Base-by-base conservation (phyloP, 2,329 filamentous ascomycete species). In the Nakataea oryzae region DNA sequence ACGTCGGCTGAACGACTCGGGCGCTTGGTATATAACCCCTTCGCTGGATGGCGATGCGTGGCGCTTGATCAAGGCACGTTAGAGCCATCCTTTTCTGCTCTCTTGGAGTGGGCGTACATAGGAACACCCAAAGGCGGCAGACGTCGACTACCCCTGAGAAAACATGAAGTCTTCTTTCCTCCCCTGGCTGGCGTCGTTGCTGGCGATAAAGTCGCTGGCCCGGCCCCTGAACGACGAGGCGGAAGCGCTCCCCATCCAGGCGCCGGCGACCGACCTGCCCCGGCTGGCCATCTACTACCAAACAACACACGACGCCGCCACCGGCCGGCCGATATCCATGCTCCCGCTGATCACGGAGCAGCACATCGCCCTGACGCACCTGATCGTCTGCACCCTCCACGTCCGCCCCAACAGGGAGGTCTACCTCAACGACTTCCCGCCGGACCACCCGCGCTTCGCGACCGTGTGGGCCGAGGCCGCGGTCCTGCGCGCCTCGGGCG, bases 331-430 rank as follows among this genome's bases (percentile, higher is more conserved):
- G 64, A 78, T 85, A 65, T 83, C 82, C 4, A 74, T 83, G 64
- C 75, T 84, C 3, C 81, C 81, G 0, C 74, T 85, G 62, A 70
- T 85, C 66, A 77, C 73, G 21, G 73, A 79, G 58, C 70, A 77
- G 6, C 72, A 73, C 62, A 79, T 84, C 65, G 72, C 78, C 50
- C 71, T 83, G 29, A 96, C 93, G 0, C 93, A 97, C 75, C 80
- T 96, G 64, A 93, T 96, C 67, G 76, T 97, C 59, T 91, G 90
- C 7, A 92, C 93, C 14, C 85, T 97, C 64, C 93, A 97, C 74
- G 77, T 97, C 67, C 93, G 95, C 72, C 79, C 82, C 7, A 74
- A 76, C 26, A 85, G 89, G 1, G 79, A 85, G 63, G 82, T 93
- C 67, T 90, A 87, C 0, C 82, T 96, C 66, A 97, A 97, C 73